Evolutionary conservation across 2,329 filamentous ascomycete genomes (phyloP).

Genomic region (Talaromyces sp.): DNA sequence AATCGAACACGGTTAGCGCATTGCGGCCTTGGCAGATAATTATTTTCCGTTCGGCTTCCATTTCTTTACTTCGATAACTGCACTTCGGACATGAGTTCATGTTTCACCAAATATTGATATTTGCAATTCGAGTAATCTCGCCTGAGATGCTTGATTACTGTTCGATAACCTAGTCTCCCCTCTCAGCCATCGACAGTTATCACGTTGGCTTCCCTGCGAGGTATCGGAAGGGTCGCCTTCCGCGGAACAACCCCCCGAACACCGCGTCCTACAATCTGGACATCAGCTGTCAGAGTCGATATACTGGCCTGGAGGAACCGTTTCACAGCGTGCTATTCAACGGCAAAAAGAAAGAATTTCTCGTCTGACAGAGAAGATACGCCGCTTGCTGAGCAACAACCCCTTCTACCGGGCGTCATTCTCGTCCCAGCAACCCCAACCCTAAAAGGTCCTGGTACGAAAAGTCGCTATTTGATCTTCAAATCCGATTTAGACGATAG

Average conservation of each 20-base stretch:
- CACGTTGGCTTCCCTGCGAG: conserved; percentile 37
- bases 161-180: neutral
- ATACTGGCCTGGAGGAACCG: neutral
- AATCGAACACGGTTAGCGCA: neutral
- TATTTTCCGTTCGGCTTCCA: neutral
- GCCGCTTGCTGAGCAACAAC: conserved; percentile 4
- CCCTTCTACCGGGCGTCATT: conserved; percentile 13
- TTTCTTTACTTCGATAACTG: neutral
- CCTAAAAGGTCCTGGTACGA: neutral
- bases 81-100: neutral
- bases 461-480: conserved; percentile 3
- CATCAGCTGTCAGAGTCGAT: neutral
- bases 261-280: neutral
- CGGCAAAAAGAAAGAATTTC: neutral
- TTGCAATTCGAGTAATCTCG: neutral
- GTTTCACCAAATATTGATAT: neutral
- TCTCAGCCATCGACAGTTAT: conserved; percentile 18
- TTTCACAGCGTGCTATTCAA: neutral
- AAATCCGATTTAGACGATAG: neutral
- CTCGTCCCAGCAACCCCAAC: conserved; percentile 24
- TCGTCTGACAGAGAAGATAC: neutral
- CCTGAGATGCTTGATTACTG: conserved; percentile 1
- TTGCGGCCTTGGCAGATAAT: neutral
- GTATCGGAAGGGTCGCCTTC: conserved; percentile 30
- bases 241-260: conserved; percentile 20